Evolutionary conservation across 169 alveolate species (phyloP).

Genomic region (Eimeria praecox): DNA sequence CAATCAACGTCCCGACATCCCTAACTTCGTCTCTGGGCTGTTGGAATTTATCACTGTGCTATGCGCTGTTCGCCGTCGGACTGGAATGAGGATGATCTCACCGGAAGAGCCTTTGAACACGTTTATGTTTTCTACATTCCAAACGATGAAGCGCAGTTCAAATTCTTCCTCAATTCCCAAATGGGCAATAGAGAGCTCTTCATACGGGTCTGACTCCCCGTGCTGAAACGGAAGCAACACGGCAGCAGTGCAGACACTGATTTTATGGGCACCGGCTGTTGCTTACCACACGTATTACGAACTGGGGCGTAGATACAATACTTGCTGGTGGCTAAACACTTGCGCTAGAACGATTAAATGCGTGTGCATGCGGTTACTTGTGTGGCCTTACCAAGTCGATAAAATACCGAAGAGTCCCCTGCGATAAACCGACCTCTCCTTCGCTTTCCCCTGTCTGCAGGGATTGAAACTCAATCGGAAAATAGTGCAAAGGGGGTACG

Average conservation of each 20-base stretch:
- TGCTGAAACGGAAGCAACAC: conserved; percentile 20
- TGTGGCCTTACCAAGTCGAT: conserved; percentile 60
- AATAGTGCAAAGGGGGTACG: conserved; percentile 57
- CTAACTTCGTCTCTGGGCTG: neutral
- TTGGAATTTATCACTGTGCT: neutral
- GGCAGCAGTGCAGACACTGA: neutral
- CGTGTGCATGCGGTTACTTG: neutral
- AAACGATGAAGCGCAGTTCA: conserved; percentile 75
- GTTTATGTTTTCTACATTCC: conserved; percentile 68
- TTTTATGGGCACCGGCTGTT: neutral
- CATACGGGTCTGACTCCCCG: conserved; percentile 56
- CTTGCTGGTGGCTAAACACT: neutral
- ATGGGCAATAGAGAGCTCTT: conserved; percentile 42
- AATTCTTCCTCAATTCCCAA: conserved; percentile 39
- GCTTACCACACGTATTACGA: neutral
- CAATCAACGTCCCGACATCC: neutral
- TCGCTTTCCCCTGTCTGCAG: conserved; percentile 36
- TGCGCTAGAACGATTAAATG: neutral
- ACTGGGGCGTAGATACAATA: neutral
- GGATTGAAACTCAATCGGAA: conserved; percentile 60
- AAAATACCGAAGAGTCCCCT: conserved; percentile 67
- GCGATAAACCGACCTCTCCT: conserved; percentile 40
- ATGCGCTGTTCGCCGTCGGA: neutral
- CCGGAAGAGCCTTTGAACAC: conserved; percentile 75
- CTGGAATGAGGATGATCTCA: neutral